A percentile compares a stretch with the other conserved stretches of the same genome.
Evolutionary conservation across 495 filamentous ascomycete species (phyloP).

Genomic region (Talaromyces trachyspermus): DNA sequence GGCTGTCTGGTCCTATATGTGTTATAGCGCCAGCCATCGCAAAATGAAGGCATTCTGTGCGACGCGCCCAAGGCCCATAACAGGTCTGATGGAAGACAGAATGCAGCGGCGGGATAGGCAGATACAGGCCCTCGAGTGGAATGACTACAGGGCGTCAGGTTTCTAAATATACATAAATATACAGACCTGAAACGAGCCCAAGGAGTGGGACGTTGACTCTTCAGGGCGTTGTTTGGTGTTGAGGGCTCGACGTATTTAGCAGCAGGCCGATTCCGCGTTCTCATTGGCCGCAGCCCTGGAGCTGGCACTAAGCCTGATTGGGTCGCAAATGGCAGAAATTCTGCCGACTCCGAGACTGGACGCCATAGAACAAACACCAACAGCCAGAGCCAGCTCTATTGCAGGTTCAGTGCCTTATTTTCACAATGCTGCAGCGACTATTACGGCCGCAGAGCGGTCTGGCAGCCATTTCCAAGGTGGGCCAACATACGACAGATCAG

Average conservation of each 20-base stretch:
- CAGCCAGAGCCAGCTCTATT: not conserved
- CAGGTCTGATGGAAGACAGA: not conserved
- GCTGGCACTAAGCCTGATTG: not conserved
- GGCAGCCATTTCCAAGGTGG: conserved; percentile 28
- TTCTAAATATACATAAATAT: conserved; percentile 2
- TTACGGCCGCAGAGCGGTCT: conserved; percentile 44
- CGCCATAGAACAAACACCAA: not conserved
- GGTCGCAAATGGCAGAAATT: conserved; percentile 7
- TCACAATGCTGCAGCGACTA: conserved; percentile 48
- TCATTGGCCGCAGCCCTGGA: not conserved
- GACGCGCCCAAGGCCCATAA: conserved; percentile 8
- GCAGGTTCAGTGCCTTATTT: conserved; percentile 1
- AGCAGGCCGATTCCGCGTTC: not conserved
- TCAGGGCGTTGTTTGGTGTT: conserved; percentile 1
- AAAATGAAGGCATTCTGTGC: not conserved
- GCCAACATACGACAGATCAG: no score
- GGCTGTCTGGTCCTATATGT: conserved; percentile 1
- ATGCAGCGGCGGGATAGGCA: not conserved
- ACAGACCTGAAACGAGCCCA: conserved; percentile 4
- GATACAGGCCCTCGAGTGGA: not conserved
- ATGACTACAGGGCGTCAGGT: not conserved
- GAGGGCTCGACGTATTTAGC: not conserved
- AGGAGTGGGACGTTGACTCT: no score
- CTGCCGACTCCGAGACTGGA: conserved; percentile 1
- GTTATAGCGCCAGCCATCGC: no score